Evolutionary conservation across 78 protist genomes (phyloP).

Genomic region (Dictyostelium discoideum): DNA sequence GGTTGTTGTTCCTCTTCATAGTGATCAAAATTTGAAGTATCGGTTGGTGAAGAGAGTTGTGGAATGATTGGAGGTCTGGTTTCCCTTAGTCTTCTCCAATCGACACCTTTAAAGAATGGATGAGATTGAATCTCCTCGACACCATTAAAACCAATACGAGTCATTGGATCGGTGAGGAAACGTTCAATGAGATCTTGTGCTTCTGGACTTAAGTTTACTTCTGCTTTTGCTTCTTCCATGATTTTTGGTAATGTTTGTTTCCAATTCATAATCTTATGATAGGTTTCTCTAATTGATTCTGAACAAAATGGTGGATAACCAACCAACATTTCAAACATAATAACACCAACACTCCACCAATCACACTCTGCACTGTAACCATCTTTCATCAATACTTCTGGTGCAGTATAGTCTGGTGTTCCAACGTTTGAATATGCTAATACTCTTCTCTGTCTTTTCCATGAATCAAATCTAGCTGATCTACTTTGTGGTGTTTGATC

Average conservation of each 20-base stretch:
- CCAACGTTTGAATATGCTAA: slow-evolving; percentile 92
- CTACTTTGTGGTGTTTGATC: slow-evolving; percentile 31
- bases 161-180: slow-evolving; percentile 72
- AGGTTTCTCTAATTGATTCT: slow-evolving; percentile 84
- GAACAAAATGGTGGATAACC: slow-evolving; percentile 94
- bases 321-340: slow-evolving; percentile 90
- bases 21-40: slow-evolving; percentile 79
- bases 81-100: slow-evolving; percentile 77
- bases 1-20: slow-evolving; percentile 64
- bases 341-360: slow-evolving; percentile 96
- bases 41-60: slow-evolving; percentile 24
- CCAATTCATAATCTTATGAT: slow-evolving; percentile 85
- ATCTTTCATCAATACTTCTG: slow-evolving; percentile 91
- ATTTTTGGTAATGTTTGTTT: slow-evolving; percentile 77
- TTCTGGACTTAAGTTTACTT: slow-evolving; percentile 61
- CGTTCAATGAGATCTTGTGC: slow-evolving; percentile 88
- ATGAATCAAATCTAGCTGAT: slow-evolving; percentile 80
- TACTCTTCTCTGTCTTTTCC: slow-evolving; percentile 83
- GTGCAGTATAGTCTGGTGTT: slow-evolving; percentile 95
- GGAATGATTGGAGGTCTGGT: slow-evolving; percentile 82
- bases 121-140: slow-evolving; percentile 88
- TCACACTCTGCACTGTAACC: slow-evolving; percentile 94
- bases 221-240: slow-evolving; percentile 85
- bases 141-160: slow-evolving; percentile 82
- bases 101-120: slow-evolving; percentile 91